Base-by-base conservation (phyloP, 2,329 filamentous ascomycete species). In the Chaetothyriales sp. region DNA sequence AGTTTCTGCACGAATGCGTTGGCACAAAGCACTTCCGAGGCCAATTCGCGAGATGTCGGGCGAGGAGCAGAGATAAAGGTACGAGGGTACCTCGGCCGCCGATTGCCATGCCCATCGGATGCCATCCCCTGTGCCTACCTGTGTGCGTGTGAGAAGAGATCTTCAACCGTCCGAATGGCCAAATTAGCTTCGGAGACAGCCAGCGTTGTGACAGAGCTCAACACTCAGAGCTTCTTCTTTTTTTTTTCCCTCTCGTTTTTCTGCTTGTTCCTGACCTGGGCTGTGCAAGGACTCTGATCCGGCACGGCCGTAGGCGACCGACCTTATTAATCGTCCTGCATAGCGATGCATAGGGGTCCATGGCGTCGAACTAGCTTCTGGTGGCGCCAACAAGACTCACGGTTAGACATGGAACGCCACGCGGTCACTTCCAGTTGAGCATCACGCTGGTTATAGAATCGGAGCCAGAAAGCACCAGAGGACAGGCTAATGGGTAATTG, bases 1-100 rank as follows among this genome's bases (percentile, higher is more conserved):
- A 39, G 32, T 32, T 47, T 32, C 22, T 47, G 45, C 45, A 47
- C 20, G 45, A 32, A 32, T 47, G 45, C 18, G 45, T 47, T 47
- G 45, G 22, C 45, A 47, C 18, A 45, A 45, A 47, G 45, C 28
- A 18, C 22, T 12, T 47, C 20, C 20, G 22, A 18, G 10, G 45
- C 20, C 45, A 28, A 47, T 47, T 47, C 45, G 45, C 45, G 45
- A 47, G 18, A 28, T 26, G n/a, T 20, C n/a, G 43, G 43, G 22
- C 10, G 18, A 45, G 19, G 19, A n/a, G 10, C n/a, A 20, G 19
- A 45, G 43, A 39, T 39, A 39, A 39, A 39, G 32, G 8, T 5
- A 15, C 32, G 8, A 15, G 5, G 32, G 10, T 25, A 25, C 22
- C 22, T 3, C 22, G 22, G 3, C 22, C 22, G 6, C 22, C 3